phyloP scores from a whole-genome alignment of 805 yeast genomes.

The Candida tallmaniae region DNA sequence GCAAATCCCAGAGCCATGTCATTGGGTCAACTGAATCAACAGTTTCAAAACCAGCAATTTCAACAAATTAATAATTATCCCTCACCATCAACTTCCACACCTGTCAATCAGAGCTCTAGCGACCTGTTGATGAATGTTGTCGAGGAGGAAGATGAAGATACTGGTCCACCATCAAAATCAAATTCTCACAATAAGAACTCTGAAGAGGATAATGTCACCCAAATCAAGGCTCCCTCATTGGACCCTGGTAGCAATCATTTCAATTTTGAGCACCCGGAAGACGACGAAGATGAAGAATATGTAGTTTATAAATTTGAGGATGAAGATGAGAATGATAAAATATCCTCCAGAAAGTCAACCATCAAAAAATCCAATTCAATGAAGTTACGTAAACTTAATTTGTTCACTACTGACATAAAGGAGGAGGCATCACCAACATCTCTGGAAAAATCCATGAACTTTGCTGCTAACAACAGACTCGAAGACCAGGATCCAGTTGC shows the following conservation, averaged over 20 bases:
- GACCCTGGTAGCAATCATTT: constrained; percentile 1
- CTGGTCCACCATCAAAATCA: constrained; percentile 1
- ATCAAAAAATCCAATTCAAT: constrained; percentile 37
- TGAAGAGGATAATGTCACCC: background rate
- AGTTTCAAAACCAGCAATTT: background rate
- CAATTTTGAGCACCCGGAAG: too few relatives aligned
- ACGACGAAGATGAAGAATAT: constrained; percentile 21
- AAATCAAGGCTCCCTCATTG: background rate
- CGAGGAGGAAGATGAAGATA: constrained; percentile 23
- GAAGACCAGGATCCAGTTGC: constrained; percentile 15
- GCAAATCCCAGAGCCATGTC: background rate
- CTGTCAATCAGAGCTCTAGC: constrained; percentile 16
- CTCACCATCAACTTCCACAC: constrained; percentile 4
- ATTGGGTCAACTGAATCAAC: background rate
- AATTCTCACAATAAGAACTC: constrained; percentile 1
- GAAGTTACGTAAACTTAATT: constrained; percentile 36
- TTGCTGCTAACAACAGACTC: constrained; percentile 6
- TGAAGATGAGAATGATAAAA: constrained; percentile 21
- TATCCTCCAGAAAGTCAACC: constrained; percentile 35
- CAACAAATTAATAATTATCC: too few relatives aligned
- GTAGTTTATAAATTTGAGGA: constrained; percentile 28
- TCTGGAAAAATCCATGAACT: constrained; percentile 13
- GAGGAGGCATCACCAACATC: constrained; percentile 6
- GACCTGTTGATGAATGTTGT: constrained; percentile 32
- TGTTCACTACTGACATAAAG: constrained; percentile 22